Percentiles rank a stretch among this genome's conserved stretches.
Conservation (phyloP, 805 yeast genomes). For the Candida tammaniensis region DNA sequence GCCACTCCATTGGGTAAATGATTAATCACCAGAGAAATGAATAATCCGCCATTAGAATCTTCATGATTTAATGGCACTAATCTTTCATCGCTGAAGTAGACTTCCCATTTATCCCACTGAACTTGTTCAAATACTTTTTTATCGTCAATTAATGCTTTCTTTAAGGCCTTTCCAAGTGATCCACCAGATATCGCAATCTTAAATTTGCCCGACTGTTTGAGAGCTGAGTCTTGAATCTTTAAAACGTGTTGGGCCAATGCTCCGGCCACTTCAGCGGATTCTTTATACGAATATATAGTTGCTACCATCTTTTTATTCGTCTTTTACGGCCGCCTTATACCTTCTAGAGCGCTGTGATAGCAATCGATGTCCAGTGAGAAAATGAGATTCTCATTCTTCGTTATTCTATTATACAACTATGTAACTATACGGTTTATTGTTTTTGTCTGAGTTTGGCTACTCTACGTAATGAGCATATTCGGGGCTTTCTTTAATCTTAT, state of each 20-base stretch:
- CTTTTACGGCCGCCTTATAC: too few species aligned
- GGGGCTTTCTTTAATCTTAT: constrained; percentile 83
- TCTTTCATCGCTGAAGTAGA: constrained; percentile 89
- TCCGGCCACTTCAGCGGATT: constrained; percentile 58
- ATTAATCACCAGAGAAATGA: constrained; percentile 60
- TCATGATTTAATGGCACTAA: constrained; percentile 76
- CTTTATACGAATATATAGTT: constrained; percentile 48
- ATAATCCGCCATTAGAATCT: constrained; percentile 84
- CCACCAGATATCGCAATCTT: constrained; percentile 90
- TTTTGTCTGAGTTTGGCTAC: constrained; percentile 5
- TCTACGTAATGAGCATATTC: constrained; percentile 85
- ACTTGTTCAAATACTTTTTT: constrained; percentile 40
- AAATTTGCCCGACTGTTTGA: constrained; percentile 48
- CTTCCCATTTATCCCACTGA: constrained; percentile 73
- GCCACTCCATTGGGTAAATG: constrained; percentile 33
- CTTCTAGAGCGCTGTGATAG: too few species aligned
- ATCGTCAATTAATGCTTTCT: constrained; percentile 64
- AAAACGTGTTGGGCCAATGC: constrained; percentile 66
- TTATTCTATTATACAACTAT: too few species aligned
- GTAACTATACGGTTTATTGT: too few species aligned
- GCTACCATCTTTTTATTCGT: constrained; percentile 24
- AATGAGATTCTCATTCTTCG: too few species aligned
- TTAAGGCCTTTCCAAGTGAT: constrained; percentile 72
- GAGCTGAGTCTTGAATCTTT: constrained; percentile 57
- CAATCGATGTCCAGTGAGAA: too few species aligned